Conservation (phyloP, 345 rosid genomes). For the Acer yangbiense region DNA sequence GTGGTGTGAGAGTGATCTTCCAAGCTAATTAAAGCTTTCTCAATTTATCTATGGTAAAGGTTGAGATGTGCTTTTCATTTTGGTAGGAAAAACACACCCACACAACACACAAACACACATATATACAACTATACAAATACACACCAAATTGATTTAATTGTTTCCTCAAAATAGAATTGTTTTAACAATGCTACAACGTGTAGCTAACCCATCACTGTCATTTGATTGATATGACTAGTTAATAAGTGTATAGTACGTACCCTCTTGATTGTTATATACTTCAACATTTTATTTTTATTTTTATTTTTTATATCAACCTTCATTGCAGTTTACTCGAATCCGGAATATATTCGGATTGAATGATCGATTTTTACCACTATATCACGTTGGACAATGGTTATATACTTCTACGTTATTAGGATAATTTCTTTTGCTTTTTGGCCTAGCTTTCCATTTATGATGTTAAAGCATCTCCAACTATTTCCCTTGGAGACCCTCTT, state of each 20-base stretch:
- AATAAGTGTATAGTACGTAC: not conserved
- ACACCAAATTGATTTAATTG: not conserved
- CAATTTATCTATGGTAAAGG: not conserved
- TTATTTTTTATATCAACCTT: no score
- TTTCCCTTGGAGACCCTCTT: no score
- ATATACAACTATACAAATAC: not conserved
- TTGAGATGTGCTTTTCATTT: conserved; percentile 12
- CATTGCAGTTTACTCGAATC: no score
- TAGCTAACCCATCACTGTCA: not conserved
- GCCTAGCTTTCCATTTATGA: not conserved
- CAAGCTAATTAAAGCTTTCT: conserved; percentile 16
- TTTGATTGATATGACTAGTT: not conserved
- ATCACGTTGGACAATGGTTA: no score
- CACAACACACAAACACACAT: no score
- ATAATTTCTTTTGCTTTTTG: no score
- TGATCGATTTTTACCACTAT: no score
- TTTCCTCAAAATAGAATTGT: not conserved
- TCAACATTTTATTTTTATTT: no score
- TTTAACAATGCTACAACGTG: not conserved
- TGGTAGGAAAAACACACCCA: no score
- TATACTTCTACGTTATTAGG: no score
- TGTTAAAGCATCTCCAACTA: no score
- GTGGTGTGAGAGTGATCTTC: conserved; percentile 16
- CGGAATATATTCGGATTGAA: no score
- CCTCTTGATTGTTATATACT: not conserved